These are phyloP conservation scores for Sporodiniella umbellata DNA, from an alignment of 371 early-diverging fungal species.

Conservation along the genomic window DNA sequence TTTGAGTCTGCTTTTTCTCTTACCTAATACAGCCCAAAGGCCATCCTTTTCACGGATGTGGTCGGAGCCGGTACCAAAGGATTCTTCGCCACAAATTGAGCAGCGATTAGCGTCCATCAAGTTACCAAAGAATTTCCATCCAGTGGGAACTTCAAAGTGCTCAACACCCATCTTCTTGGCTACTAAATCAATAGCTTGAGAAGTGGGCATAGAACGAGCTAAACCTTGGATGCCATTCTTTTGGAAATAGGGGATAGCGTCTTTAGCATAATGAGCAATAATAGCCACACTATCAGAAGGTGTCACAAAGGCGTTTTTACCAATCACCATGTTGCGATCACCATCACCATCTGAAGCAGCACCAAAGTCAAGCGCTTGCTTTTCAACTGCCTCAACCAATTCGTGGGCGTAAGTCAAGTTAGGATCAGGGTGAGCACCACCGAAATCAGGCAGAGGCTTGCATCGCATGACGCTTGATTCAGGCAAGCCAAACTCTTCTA, in stretches of 20 bases:
- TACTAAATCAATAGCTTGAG: slow-evolving; percentile 87
- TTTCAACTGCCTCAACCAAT: slow-evolving; percentile 85
- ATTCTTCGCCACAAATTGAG: slow-evolving; percentile 97
- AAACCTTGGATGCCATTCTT: slow-evolving; percentile 84
- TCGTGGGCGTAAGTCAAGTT: slow-evolving; percentile 97
- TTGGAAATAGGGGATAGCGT: slow-evolving; percentile 89
- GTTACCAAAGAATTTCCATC: slow-evolving; percentile 98
- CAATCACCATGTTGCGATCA: slow-evolving; percentile 97
- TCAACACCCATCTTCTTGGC: slow-evolving; percentile 78
- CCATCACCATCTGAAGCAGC: slow-evolving; percentile 95
- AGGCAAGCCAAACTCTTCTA: slow-evolving; percentile 86
- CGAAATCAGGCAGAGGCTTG: slow-evolving; percentile 86
- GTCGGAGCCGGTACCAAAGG: slow-evolving; percentile 96
- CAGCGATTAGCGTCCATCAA: slow-evolving; percentile 96
- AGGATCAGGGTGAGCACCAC: slow-evolving; percentile 96
- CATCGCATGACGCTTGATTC: slow-evolving; percentile 80
- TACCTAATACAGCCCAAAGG: slow-evolving; percentile 91
- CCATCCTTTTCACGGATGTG: slow-evolving; percentile 99
- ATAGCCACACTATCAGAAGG: slow-evolving; percentile 97
- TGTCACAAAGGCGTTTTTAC: slow-evolving; percentile 90
- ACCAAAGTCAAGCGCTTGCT: slow-evolving; percentile 81
- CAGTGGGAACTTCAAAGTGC: slow-evolving; percentile 89
- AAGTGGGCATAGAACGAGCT: slow-evolving; percentile 96
- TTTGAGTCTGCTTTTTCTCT: slow-evolving; percentile 5
- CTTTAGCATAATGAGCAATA: slow-evolving; percentile 86